Conservation (phyloP, 2,329 filamentous ascomycete genomes). For the Microcyclospora pomicola region DNA sequence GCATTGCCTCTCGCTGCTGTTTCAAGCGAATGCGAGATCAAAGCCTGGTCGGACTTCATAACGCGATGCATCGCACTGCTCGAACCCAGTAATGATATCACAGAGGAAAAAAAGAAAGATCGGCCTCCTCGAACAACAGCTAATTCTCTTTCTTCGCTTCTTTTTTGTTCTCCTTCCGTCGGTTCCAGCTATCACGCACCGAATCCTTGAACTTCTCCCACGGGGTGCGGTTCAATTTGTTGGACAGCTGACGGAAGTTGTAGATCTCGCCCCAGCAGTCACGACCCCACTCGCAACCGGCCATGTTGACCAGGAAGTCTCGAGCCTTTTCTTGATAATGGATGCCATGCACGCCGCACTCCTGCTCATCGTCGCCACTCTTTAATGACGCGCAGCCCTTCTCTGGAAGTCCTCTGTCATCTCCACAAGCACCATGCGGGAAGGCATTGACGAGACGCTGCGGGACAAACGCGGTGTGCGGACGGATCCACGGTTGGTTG, state of each 20-base stretch:
- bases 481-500: slow-evolving; percentile 82
- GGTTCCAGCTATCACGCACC: slow-evolving; percentile 25
- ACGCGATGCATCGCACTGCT: no score
- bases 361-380: slow-evolving; percentile 8
- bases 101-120: no score
- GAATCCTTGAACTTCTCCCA: slow-evolving; percentile 56
- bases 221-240: slow-evolving; percentile 67
- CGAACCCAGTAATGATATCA: no score
- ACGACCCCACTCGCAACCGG: slow-evolving; percentile 88
- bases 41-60: no score
- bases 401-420: slow-evolving; percentile 56
- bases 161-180: slow-evolving; percentile 10
- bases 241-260: slow-evolving; percentile 80
- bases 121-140: no score
- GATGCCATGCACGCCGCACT: slow-evolving; percentile 34
- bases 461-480: slow-evolving; percentile 75
- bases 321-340: slow-evolving; percentile 78
- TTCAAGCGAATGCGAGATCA: no score
- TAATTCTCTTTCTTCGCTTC: slow-evolving; percentile 7
- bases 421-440: slow-evolving; percentile 74
- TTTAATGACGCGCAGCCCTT: slow-evolving; percentile 14
- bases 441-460: slow-evolving; percentile 93
- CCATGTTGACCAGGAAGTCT: slow-evolving; percentile 97
- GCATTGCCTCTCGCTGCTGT: no score
- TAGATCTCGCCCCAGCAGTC: slow-evolving; percentile 99